Conservation (phyloP, 2,329 filamentous ascomycete genomes). For the Gaeumannomyces tritici region DNA sequence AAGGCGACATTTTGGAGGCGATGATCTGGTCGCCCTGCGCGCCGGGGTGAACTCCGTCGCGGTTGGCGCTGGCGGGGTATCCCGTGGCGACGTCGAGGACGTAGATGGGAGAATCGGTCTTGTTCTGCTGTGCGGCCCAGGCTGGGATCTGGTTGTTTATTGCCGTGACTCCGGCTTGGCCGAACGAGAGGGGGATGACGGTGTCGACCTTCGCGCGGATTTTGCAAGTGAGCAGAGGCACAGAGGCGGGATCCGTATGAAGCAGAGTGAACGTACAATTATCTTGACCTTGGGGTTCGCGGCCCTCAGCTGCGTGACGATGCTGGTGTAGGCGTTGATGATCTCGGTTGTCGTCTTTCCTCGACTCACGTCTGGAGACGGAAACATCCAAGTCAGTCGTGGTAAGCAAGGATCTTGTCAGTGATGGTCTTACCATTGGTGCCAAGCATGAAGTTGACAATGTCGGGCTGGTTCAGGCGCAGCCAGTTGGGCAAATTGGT, state of each 20-base stretch:
- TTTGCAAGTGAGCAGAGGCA: not conserved
- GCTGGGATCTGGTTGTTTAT: conserved; percentile 13
- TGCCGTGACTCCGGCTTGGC: conserved; percentile 13
- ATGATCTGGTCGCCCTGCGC: conserved; percentile 23
- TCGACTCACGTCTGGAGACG: conserved; percentile 20
- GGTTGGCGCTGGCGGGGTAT: conserved; percentile 20
- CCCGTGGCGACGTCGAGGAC: conserved; percentile 27
- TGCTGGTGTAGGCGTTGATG: conserved; percentile 27
- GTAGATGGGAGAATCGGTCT: conserved; percentile 26
- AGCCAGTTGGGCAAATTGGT: conserved; percentile 29
- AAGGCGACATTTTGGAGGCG: conserved; percentile 18
- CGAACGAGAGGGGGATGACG: conserved; percentile 25
- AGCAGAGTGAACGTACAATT: conserved; percentile 21
- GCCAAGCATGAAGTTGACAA: conserved; percentile 35
- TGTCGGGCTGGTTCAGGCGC: conserved; percentile 23
- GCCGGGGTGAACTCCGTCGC: conserved; percentile 31
- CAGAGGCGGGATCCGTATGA: too few species aligned
- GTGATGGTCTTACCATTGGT: conserved; percentile 24
- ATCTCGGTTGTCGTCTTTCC: conserved; percentile 22
- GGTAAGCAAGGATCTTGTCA: too few species aligned
- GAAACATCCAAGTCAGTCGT: too few species aligned
- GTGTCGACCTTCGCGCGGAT: conserved; percentile 28
- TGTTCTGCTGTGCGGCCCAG: conserved; percentile 25
- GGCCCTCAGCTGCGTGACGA: conserved; percentile 25
- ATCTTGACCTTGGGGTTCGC: conserved; percentile 28